Evolutionary conservation across 495 filamentous ascomycete species (phyloP), one percentile per base, ranked within the genome.

Genomic region (Penicillium subrubescens): DNA sequence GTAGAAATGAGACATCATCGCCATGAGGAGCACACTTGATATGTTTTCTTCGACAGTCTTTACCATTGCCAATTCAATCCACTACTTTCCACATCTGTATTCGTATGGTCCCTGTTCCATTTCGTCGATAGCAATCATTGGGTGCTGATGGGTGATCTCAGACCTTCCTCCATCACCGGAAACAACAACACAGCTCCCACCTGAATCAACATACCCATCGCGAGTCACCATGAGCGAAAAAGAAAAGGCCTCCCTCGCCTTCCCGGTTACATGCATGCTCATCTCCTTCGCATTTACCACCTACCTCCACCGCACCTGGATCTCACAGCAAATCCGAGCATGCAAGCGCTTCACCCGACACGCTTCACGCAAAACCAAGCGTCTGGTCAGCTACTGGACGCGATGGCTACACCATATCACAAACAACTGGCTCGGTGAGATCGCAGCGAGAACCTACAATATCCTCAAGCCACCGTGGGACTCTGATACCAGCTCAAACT

Each of bases 221-320:
- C 21, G 44, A 10, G 8, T 48, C 44, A 54, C n/a, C 37, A 67
- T 67, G 60, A 37, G 10, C 15, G 48, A 19, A 44, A 41, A 67
- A 27, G 56, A 58, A 21, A 29, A 63, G 23, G 65, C 60, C 25
- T 64, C 65, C 17, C 65, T 67, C 23, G 17, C 25, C 48, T 67
- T 72, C 17, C 67, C 67, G 3, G 31, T 46, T 1, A 46, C 61
- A 37, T 68, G 67, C 33, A 56, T 75, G 14, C 5, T 63, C 35
- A 12, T 71, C 44, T 71, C 69, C 12, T 53, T 65, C 29, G n/a
- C 67, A 27, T 67, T 75, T 52, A 27, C 69, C n/a, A 7, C 57
- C 14, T 50, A 29, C 27, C 55, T 69, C 7, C 48, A 66, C 44
- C 52, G 48, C 54, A 35, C 43, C 5, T 35, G 21, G 6, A 37